Evolutionary conservation across 2,329 filamentous ascomycete genomes (phyloP), one percentile per base, ranked within the genome.

Genomic region (Colletotrichum siamense): DNA sequence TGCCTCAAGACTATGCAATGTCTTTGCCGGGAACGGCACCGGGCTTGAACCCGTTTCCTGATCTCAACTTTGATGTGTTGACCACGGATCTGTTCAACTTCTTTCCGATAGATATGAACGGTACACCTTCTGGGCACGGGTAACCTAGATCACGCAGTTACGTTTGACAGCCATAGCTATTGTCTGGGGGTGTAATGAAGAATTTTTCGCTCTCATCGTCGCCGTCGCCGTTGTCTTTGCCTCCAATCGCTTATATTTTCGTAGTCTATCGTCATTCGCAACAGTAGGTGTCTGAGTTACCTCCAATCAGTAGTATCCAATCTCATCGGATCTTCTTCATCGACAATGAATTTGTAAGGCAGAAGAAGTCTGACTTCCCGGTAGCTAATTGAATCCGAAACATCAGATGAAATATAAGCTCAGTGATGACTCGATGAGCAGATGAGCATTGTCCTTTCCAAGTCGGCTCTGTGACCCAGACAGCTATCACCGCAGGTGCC

Each of bases 11-110:
- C n/a, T 73, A 77, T 28, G 24, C 75, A 15, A 73, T 75, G 32
- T 57, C 77, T 16, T 49, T 76, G 34, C 13, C 73, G 3, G 59
- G 63, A 3, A 32, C 69, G 10, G 55, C 61, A 3, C 30, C 63
- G 1, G 69, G 15, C 10, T 18, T 68, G 22, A 65, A 73, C 6
- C 70, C 70, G 8, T 76, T 76, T 13, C 34, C 73, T 4, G 70
- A 76, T 13, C 69, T 80, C 28, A 77, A 80, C 66, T 78, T 81
- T 69, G 81, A 82, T 28, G 79, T 82, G 3, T 57, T 82, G 26
- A 82, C 81, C 5, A 82, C 81, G 9, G 81, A 82, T 36, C 39
- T 82, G 49, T 80, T 79, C 69, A 81, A 80, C 39, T 82, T 82
- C 72, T 82, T 80, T 9, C 73, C 73, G 4, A 72, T 73, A 18